These are phyloP conservation scores for Eucalyptus melliodora DNA, from an alignment of 345 rosid species.

Conservation along the genomic window DNA sequence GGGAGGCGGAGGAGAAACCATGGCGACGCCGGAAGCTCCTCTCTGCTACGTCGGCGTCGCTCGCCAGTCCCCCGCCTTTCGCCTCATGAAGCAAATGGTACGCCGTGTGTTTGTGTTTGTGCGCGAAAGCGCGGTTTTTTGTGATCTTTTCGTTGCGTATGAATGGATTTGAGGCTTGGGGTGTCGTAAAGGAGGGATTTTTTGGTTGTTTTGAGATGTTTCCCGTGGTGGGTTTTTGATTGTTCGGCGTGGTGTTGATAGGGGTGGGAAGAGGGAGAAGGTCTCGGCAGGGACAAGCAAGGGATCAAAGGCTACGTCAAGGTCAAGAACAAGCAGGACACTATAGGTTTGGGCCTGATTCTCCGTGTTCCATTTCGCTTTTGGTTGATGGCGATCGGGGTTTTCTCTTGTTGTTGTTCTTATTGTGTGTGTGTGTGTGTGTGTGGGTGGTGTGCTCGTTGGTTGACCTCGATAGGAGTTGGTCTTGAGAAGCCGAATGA, in stretches of 20 bases:
- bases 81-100: conserved; percentile 98
- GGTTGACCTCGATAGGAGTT: conserved; percentile 35
- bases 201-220: not conserved
- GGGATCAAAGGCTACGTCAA: conserved; percentile 86
- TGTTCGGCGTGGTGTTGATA: not conserved
- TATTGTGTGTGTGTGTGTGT: not conserved
- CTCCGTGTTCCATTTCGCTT: not conserved
- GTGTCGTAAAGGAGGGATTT: not conserved
- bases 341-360: conserved; percentile 32
- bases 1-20: conserved; percentile 5
- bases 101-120: fast-evolving
- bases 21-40: conserved; percentile 95
- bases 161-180: not conserved
- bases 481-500: conserved; percentile 83
- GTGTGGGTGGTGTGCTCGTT: not conserved
- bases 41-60: conserved; percentile 73
- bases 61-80: conserved; percentile 80
- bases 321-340: conserved; percentile 88
- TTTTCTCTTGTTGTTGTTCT: not conserved
- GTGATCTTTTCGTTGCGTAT: not conserved
- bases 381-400: not conserved
- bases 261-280: conserved; percentile 99
- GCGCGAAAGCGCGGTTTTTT: not conserved
- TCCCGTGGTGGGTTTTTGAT: not conserved
- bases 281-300: conserved; percentile 96